Percentiles rank a stretch among this genome's conserved stretches.
Evolutionary conservation across 2,329 filamentous ascomycete genomes (phyloP).

Genomic region (Dendryphion nanum): DNA sequence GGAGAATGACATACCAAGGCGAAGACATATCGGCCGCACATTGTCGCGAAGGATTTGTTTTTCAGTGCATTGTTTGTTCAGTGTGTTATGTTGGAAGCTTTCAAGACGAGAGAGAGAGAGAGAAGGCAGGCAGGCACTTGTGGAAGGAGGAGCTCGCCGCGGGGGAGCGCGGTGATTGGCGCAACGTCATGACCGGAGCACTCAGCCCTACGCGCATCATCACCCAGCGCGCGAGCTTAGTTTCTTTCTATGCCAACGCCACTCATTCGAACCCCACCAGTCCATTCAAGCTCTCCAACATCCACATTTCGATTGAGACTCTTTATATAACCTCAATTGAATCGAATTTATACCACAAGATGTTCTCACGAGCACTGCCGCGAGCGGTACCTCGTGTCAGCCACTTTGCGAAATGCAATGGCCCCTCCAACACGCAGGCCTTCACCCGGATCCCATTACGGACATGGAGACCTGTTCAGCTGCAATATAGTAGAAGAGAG

Average conservation of each 20-base stretch:
- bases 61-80: slow-evolving; percentile 17
- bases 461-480: slow-evolving; percentile 25
- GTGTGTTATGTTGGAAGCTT: not conserved
- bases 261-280: slow-evolving; percentile 7
- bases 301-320: not conserved
- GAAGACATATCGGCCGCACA: slow-evolving; percentile 69
- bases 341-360: no score
- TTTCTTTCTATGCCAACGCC: slow-evolving; percentile 7
- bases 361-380: slow-evolving; percentile 38
- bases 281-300: slow-evolving; percentile 9
- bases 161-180: slow-evolving; percentile 22
- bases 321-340: no score
- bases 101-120: no score
- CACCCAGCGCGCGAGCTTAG: no score
- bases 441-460: slow-evolving; percentile 19
- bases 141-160: no score
- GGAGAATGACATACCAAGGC: slow-evolving; percentile 51
- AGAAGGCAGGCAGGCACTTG: no score
- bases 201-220: slow-evolving; percentile 29
- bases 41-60: slow-evolving; percentile 34
- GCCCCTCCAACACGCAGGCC: slow-evolving; percentile 15
- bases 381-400: slow-evolving; percentile 21
- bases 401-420: slow-evolving; percentile 24
- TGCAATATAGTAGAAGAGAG: slow-evolving; percentile 26
- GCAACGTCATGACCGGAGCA: slow-evolving; percentile 28